Base-by-base conservation (phyloP, 1,284 basidiomycete species). In the Erythrobasidium hasegawianum region DNA sequence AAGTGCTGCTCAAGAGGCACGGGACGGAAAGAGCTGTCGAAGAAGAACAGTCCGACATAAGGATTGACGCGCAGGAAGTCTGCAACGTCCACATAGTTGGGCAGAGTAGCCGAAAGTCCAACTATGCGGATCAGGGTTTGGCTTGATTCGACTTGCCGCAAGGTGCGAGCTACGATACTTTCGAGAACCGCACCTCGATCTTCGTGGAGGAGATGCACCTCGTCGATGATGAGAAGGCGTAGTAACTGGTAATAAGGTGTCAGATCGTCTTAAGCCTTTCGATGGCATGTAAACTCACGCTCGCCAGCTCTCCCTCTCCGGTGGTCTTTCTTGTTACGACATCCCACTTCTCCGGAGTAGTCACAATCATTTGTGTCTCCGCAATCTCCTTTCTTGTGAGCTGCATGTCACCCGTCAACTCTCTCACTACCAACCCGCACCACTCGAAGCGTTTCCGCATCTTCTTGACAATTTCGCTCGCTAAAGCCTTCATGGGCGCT, bases 281-380 rank as follows among this genome's bases (percentile, higher is more conserved):
- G 18, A 50, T 38, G 13, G 24, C 11, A 38, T 13, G 38, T 33
- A 22, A n/a, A 76, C 86, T 64, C 69, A 93, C 92, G 59, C 90
- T 87, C 18, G 91, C 91, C 24, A 98, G 81, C 76, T 97, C 94
- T 14, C 71, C 71, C 20, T 73, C 72, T 13, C 94, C 94, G 78
- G 90, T 92, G 0, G 95, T 93, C 76, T 97, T 98, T 68, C 96
- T 83, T 5, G 96, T 99, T 0, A 98, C 96, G 0, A 99, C 96
- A 73, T 99, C 96, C 96, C 96, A 99, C 78, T 99, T 99, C 77
- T 99, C 96, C 0, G 96, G 96, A 0, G 96, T 99, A 0, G 96
- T 99, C 11, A 99, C 93, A 69, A 99, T 97, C 66, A 99, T 89
- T 76, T 98, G 96, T 13, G 96, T 99, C 77, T 90, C 87, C 2